These are phyloP conservation scores for Acacia melanoxylon DNA, from an alignment of 306 rosid species.

Conservation along the genomic window DNA sequence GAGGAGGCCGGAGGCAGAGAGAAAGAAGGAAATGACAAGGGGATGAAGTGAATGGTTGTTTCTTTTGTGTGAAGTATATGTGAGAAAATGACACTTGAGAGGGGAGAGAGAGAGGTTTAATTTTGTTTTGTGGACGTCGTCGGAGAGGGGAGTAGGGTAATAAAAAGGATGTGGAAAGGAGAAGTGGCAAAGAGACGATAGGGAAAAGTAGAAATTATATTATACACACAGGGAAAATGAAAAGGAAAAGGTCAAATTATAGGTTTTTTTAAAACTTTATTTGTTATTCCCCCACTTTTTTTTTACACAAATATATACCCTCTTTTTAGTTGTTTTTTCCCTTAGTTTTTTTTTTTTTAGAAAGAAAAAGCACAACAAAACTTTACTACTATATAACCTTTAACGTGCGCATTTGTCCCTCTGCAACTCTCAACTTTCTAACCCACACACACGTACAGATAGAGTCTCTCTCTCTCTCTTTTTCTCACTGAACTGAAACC, in stretches of 20 bases:
- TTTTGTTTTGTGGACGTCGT: slow-evolving; percentile 67
- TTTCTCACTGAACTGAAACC: slow-evolving; percentile 29
- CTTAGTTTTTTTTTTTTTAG: background rate
- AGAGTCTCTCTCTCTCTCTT: background rate
- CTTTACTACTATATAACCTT: slow-evolving; percentile 22
- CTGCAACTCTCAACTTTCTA: slow-evolving; percentile 40
- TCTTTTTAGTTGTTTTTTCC: slow-evolving; percentile 7
- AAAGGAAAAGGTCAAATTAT: background rate
- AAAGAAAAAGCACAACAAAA: background rate
- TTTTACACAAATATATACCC: background rate
- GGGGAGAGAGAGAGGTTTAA: slow-evolving; percentile 52
- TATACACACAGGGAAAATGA: background rate
- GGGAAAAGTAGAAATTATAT: background rate
- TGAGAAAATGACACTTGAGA: slow-evolving; percentile 98
- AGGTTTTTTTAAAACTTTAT: background rate
- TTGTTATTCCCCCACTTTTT: background rate
- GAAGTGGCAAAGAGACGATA: slow-evolving; percentile 19
- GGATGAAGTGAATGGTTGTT: slow-evolving; percentile 96
- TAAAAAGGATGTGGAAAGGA: slow-evolving; percentile 22
- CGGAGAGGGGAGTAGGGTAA: slow-evolving; percentile 37
- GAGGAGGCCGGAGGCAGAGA: slow-evolving; percentile 8
- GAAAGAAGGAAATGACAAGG: slow-evolving; percentile 60
- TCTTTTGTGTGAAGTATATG: slow-evolving; percentile 98
- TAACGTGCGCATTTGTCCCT: slow-evolving; percentile 49
- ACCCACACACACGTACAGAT: slow-evolving; percentile 27